These are phyloP conservation scores for Dacryopinax spathularia DNA, from an alignment of 768 basidiomycete genomes.

Conservation along the genomic window DNA sequence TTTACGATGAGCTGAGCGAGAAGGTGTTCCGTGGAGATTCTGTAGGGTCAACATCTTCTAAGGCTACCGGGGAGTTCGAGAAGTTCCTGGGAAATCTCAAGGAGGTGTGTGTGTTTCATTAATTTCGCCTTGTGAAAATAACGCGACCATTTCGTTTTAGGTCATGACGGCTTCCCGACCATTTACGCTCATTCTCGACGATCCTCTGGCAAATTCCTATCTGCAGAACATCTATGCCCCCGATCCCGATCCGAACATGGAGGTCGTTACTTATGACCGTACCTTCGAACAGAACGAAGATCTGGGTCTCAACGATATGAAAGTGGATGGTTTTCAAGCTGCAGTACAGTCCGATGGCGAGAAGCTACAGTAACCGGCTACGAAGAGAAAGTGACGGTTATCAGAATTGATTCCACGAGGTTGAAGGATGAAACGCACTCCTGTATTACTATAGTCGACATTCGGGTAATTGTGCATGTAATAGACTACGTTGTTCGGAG, in stretches of 20 bases:
- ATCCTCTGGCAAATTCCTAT: slow-evolving; percentile 90
- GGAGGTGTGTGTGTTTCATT: slow-evolving; percentile 35
- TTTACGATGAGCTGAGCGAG: slow-evolving; percentile 86
- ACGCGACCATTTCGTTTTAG: slow-evolving; percentile 24
- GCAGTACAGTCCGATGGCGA: slow-evolving; percentile 17
- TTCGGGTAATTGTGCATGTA: too few relatives aligned
- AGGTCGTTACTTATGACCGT: slow-evolving; percentile 65
- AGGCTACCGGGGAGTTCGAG: slow-evolving; percentile 40
- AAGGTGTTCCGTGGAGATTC: slow-evolving; percentile 76
- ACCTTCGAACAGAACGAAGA: slow-evolving; percentile 88
- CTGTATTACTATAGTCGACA: too few relatives aligned
- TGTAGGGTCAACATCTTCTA: slow-evolving; percentile 21
- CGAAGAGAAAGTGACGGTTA: too few relatives aligned
- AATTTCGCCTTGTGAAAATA: background rate
- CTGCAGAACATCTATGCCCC: slow-evolving; percentile 96
- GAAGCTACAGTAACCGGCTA: too few relatives aligned
- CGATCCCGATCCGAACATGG: slow-evolving; percentile 91
- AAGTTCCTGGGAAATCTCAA: slow-evolving; percentile 64
- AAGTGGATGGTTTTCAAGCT: slow-evolving; percentile 52
- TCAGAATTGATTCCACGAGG: too few relatives aligned
- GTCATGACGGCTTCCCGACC: slow-evolving; percentile 62
- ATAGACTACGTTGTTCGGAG: too few relatives aligned
- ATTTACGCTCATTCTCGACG: slow-evolving; percentile 89
- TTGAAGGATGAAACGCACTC: too few relatives aligned
- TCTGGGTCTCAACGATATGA: slow-evolving; percentile 80